These are phyloP conservation scores for Dendrocalamus latiflorus DNA, from an alignment of 202 grass and related monocot genomes.

Conservation along the genomic window DNA sequence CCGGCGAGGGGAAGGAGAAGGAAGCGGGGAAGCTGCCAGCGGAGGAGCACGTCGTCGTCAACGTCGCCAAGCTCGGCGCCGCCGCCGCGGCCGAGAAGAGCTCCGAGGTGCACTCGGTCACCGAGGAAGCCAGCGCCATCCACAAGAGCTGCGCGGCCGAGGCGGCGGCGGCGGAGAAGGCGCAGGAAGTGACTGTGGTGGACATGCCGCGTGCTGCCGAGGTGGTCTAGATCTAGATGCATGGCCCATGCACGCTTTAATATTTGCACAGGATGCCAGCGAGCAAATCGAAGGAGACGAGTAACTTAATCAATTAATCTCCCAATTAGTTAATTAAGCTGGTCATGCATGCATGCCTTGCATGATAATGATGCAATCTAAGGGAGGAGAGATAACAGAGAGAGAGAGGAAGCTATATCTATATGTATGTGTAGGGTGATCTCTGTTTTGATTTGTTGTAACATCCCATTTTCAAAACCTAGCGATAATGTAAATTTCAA, in stretches of 20 bases:
- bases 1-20: neutral
- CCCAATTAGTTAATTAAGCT: neutral
- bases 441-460: neutral
- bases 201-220: neutral
- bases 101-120: constrained; percentile 42
- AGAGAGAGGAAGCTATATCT: neutral
- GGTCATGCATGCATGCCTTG: neutral
- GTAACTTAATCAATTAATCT: neutral
- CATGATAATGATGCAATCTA: neutral
- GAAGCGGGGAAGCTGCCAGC: constrained; percentile 17
- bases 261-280: neutral
- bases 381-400: neutral
- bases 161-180: neutral
- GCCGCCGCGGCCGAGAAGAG: constrained; percentile 10
- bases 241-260: neutral
- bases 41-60: constrained; percentile 32
- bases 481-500: too few relatives aligned
- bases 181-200: neutral
- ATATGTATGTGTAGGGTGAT: neutral
- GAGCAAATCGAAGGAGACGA: neutral
- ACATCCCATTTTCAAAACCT: too few relatives aligned
- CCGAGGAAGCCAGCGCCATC: neutral
- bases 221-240: constrained; percentile 12
- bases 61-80: constrained; percentile 35
- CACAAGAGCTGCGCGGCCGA: constrained; percentile 11